Conservation (phyloP, 73 alveolate genomes). For the Uronychia setigera region DNA sequence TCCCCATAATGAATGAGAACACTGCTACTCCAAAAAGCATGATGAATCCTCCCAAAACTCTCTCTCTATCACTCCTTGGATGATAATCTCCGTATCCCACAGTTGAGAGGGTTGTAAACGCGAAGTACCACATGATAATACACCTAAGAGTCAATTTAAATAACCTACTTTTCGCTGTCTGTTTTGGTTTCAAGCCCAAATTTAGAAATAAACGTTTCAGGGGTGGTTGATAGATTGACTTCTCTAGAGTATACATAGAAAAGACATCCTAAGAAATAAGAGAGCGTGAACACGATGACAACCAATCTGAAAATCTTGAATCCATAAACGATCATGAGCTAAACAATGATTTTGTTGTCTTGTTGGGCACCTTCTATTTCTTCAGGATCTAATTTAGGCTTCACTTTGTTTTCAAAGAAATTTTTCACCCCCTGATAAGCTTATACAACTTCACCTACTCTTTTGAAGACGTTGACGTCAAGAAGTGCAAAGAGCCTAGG, state of each 20-base stretch:
- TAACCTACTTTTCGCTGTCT: constrained; percentile 2
- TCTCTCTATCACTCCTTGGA: constrained; percentile 40
- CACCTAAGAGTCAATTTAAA: not conserved
- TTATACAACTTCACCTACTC: not conserved
- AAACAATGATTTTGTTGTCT: constrained; percentile 28
- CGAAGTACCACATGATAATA: constrained; percentile 47
- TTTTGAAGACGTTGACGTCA: constrained; percentile 31
- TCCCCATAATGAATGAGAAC: constrained; percentile 60
- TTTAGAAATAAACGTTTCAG: not conserved
- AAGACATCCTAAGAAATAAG: constrained; percentile 48
- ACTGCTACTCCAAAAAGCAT: constrained; percentile 51
- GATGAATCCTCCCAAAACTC: constrained; percentile 17
- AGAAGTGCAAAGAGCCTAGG: constrained; percentile 31
- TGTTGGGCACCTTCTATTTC: constrained; percentile 12
- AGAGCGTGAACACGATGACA: constrained; percentile 33
- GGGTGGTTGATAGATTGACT: constrained; percentile 4
- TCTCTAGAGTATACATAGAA: constrained; percentile 41
- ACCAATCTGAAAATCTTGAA: constrained; percentile 35
- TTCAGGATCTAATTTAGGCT: constrained; percentile 15
- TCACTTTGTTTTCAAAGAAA: constrained; percentile 41
- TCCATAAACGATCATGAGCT: constrained; percentile 34
- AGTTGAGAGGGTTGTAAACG: constrained; percentile 56
- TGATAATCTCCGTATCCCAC: constrained; percentile 61
- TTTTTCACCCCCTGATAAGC: constrained; percentile 14
- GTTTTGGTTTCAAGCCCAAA: constrained; percentile 29